Conservation (phyloP, 345 rosid species). For the Sonneratia caseolaris region DNA sequence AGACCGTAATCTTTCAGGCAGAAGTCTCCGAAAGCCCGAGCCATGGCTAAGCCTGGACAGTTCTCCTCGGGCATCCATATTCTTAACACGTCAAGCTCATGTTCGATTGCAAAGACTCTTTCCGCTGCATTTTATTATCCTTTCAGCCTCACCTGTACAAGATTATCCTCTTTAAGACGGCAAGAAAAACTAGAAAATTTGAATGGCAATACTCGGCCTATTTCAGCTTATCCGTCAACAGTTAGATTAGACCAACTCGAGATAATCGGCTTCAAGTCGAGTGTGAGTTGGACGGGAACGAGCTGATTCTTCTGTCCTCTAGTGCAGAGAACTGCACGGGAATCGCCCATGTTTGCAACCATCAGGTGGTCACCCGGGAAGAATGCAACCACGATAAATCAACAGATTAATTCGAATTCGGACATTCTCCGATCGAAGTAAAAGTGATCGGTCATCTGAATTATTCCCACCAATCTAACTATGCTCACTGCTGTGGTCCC, state of each 20-base stretch:
- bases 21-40: slow-evolving; percentile 95
- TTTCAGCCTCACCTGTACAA: slow-evolving; percentile 64
- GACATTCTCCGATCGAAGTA: no score
- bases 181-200: not conserved
- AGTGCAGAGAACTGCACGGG: slow-evolving; percentile 80
- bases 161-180: not conserved
- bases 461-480: slow-evolving; percentile 43
- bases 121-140: slow-evolving; percentile 56
- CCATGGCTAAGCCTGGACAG: slow-evolving; percentile 94
- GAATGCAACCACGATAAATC: not conserved
- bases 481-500: slow-evolving; percentile 84
- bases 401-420: not conserved
- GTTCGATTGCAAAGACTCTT: slow-evolving; percentile 72
- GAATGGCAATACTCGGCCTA: not conserved
- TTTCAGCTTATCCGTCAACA: not conserved
- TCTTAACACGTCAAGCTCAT: slow-evolving; percentile 70
- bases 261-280: slow-evolving; percentile 73
- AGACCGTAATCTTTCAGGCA: slow-evolving; percentile 91
- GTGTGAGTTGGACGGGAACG: slow-evolving; percentile 68
- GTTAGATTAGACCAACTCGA: slow-evolving; percentile 28
- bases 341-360: slow-evolving; percentile 82
- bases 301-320: slow-evolving; percentile 43
- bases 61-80: slow-evolving; percentile 94
- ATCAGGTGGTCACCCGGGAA: slow-evolving; percentile 72
- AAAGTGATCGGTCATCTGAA: not conserved